Evolutionary conservation across 2,329 filamentous ascomycete species (phyloP).

Genomic region (Curvularia verruculosa): DNA sequence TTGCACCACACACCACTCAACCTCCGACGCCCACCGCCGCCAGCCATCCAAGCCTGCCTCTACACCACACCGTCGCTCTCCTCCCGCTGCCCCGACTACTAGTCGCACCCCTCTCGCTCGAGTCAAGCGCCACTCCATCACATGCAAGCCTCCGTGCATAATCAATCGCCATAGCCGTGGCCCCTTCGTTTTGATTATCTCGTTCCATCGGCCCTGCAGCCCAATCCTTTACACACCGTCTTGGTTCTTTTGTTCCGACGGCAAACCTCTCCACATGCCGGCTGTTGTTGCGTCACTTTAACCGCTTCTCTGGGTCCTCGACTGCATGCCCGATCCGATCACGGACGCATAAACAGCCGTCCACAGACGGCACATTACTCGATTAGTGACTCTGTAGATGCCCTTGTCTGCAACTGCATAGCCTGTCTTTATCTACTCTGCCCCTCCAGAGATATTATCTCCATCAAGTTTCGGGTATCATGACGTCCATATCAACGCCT

Average conservation of each 20-base stretch:
- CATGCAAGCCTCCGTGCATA: conserved; percentile 14
- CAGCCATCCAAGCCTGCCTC: conserved; percentile 6
- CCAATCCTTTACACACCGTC: conserved; percentile 4
- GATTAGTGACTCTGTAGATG: conserved; percentile 7
- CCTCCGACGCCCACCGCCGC: conserved; percentile 6
- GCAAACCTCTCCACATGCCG: conserved; percentile 15
- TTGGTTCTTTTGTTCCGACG: conserved; percentile 17
- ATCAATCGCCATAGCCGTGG: too few species aligned
- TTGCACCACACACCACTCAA: conserved; percentile 16
- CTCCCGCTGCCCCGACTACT: conserved; percentile 14
- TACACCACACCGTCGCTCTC: conserved; percentile 1
- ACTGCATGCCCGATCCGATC: conserved; percentile 6
- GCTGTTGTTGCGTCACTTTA: conserved; percentile 23
- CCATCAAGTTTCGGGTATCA: conserved; percentile 10
- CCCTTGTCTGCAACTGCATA: conserved; percentile 6
- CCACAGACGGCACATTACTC: conserved; percentile 6
- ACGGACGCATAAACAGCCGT: neutral
- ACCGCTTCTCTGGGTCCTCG: conserved; percentile 17
- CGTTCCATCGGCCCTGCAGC: conserved; percentile 11
- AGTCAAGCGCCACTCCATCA: conserved; percentile 15
- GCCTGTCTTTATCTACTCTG: neutral
- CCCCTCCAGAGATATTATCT: neutral
- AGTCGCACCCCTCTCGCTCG: conserved; percentile 11
- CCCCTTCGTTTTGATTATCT: conserved; percentile 1
- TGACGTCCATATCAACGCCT: conserved; percentile 4